Percentiles rank a stretch among this genome's conserved stretches.
Evolutionary conservation across 108 stramenopile genomes (phyloP).

Genomic region (Skeletonema tropicum): DNA sequence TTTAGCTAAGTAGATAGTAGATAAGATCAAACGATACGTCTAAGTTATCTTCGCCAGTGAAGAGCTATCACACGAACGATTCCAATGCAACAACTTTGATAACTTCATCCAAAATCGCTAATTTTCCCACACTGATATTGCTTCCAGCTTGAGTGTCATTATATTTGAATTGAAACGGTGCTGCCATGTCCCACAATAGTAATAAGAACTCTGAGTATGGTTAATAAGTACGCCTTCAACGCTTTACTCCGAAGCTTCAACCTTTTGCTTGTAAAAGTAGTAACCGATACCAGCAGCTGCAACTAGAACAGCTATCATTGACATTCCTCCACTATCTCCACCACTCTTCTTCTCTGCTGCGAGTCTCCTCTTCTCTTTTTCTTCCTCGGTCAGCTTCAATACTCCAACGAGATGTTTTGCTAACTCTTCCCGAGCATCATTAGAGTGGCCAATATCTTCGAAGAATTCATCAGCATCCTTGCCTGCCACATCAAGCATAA

Average conservation of each 20-base stretch:
- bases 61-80: background rate
- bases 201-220: background rate
- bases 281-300: constrained; percentile 34
- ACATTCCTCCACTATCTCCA: constrained; percentile 31
- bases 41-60: background rate
- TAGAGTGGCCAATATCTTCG: constrained; percentile 98
- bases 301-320: constrained; percentile 27
- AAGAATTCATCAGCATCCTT: constrained; percentile 96
- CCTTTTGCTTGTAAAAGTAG: constrained; percentile 25
- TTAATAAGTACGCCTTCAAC: background rate
- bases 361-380: constrained; percentile 68
- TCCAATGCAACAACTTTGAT: background rate
- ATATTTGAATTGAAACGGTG: background rate
- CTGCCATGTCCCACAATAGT: background rate
- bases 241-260: constrained; percentile 3
- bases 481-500: constrained; percentile 92
- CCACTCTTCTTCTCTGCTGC: constrained; percentile 56
- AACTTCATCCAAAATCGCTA: background rate
- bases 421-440: constrained; percentile 89
- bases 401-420: constrained; percentile 79
- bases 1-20: too few species aligned
- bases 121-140: background rate
- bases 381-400: constrained; percentile 73
- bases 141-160: background rate
- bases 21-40: background rate